Evolutionary conservation across 257 asterid genomes (phyloP), one percentile per base, ranked within the genome.

Genomic region (Echites panduratus): DNA sequence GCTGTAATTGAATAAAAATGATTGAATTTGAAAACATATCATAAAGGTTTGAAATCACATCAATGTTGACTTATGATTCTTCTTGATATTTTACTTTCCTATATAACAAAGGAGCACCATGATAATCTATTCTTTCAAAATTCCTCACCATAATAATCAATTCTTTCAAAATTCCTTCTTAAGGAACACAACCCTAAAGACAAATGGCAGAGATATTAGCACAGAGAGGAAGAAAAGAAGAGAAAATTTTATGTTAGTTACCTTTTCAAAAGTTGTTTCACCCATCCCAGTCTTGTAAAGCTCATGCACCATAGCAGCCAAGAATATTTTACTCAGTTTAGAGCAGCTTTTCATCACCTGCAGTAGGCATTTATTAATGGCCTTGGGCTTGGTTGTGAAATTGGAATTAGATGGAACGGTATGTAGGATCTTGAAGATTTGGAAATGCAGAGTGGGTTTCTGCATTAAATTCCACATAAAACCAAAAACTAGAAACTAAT

Each of bases 261-360:
- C 99, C 98, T 92, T 86, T 72, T 90, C 99, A 79, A 95, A 92
- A 70, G 93, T 91, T 19, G 98, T 95, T 79, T 92, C 98, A 20
- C 96, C 92, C 98, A 92, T 91, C 78, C 99, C 99, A 35, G 98
- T 92, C 77, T 84, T 95, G 73, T 90, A 90, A 58, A 92, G 96
- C 75, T 95, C 98, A 72, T 91, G 89, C 11, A 95, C 97, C 99
- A 95, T 90, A 71, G 98, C 97, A 70, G 96, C 95, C 92, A 92
- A 83, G 90, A 91, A 92, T 74, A 95, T 91, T 77, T 90, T 90
- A 77, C 99, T 83, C 74, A 92, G 84, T 78, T 78, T 90, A 26
- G 97, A 85, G 78, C 83, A 76, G 67, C 87, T 90, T 84, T 82
- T 81, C 87, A 95, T 95, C 82, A 92, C 95, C 98, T 94, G 86